Base-by-base conservation (phyloP, 2,329 filamentous ascomycete species). In the Trichoderma sp. region DNA sequence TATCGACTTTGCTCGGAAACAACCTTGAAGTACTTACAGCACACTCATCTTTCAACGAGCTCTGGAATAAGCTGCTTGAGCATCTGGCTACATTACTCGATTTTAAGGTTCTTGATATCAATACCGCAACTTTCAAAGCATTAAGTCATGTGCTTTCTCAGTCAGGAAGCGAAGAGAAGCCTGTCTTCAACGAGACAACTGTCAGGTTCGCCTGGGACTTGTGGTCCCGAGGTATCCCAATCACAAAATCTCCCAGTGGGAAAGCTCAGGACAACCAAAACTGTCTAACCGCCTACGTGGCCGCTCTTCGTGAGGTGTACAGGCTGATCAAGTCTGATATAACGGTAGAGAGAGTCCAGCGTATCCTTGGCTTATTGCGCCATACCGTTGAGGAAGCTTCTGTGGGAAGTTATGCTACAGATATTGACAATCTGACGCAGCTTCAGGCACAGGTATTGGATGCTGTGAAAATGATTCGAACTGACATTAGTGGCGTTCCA, bases 281-380 rank as follows among this genome's bases (percentile, higher is more conserved):
- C 71, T 94, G 93, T 12, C 87, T 95, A n/a, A 83, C 93, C 34
- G 92, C 94, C n/a, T 98, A 97, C 82, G 88, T 96, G 1, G 87
- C 90, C 26, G 87, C 92, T 1, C 88, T 96, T 53, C 85, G 90
- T 71, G 91, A 96, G 76, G 86, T 98, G 1, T 97, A 97, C 77
- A 88, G 89, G 1, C 86, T 98, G 6, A 89, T 94, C 62, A 86
- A 91, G 72, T 82, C 85, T 8, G 87, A 89, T 18, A 83, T 97
- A 24, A 87, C 87, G 11, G 83, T 88, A 0, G 85, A 89, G 3
- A 87, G 88, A 61, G 88, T 94, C 9, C 83, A 86, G 53, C 87
- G 86, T n/a, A 91, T 97, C 80, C 85, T 97, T 1, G 83, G 83
- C 3, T 88, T 97, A 61, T 83, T 98, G 36, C 88, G 90, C 51